Conservation (phyloP, 1,284 basidiomycete genomes). For the Hemileia vastatrix region DNA sequence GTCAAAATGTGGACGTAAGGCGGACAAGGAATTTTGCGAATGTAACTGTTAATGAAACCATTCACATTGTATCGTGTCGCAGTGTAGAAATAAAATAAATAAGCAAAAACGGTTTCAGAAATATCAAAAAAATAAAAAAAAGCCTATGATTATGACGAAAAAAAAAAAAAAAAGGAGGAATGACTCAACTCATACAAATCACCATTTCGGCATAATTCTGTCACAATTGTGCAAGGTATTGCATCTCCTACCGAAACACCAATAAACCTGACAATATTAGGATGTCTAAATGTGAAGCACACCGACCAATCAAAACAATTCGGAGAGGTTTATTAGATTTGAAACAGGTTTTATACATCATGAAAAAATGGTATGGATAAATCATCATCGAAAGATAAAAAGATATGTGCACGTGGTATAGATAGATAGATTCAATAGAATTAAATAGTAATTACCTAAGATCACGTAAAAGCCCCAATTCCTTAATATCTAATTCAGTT, state of each 20-base stretch:
- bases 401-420: too few relatives aligned
- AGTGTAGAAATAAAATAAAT: background rate
- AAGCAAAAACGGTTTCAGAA: background rate
- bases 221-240: slow-evolving; percentile 95
- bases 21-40: slow-evolving; percentile 76
- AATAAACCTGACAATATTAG: slow-evolving; percentile 95
- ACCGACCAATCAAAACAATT: too few relatives aligned
- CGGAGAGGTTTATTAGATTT: too few relatives aligned
- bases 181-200: slow-evolving; percentile 76
- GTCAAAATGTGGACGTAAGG: slow-evolving; percentile 50
- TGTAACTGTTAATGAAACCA: slow-evolving; percentile 55
- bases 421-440: background rate
- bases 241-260: slow-evolving; percentile 90
- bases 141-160: background rate
- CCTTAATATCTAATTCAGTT: slow-evolving; percentile 96
- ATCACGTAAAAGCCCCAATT: slow-evolving; percentile 87
- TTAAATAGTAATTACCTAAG: slow-evolving; percentile 49
- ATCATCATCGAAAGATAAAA: too few relatives aligned
- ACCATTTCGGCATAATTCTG: slow-evolving; percentile 93
- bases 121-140: slow-evolving; percentile 5
- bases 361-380: too few relatives aligned
- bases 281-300: slow-evolving; percentile 63
- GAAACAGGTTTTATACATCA: too few relatives aligned
- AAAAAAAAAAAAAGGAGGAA: background rate
- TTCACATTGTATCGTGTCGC: too few relatives aligned